phyloP scores from a whole-genome alignment of 768 basidiomycete genomes.

The Rhizopogon vinicolor region DNA sequence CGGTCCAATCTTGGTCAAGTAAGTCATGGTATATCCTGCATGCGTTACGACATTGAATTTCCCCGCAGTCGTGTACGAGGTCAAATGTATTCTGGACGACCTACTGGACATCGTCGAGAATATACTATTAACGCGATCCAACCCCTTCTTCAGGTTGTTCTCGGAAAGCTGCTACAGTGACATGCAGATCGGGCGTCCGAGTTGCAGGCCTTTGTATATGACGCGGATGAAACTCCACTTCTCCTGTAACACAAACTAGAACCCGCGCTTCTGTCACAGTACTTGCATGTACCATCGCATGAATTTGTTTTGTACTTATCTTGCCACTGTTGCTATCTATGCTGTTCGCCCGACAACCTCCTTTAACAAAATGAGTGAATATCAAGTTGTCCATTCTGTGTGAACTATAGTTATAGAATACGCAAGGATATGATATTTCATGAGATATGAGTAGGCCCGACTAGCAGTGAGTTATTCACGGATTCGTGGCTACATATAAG shows the following conservation, averaged over 20 bases:
- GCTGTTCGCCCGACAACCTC: not conserved
- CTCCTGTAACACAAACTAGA: conserved; percentile 22
- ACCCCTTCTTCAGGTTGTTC: conserved; percentile 28
- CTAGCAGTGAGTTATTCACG: not conserved
- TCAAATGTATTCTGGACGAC: conserved; percentile 57
- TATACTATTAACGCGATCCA: conserved; percentile 35
- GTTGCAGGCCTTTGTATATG: conserved; percentile 14
- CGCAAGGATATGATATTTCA: not conserved
- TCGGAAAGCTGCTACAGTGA: conserved; percentile 14
- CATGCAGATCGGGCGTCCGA: conserved; percentile 20
- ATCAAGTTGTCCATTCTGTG: not conserved
- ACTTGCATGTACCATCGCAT: conserved; percentile 1
- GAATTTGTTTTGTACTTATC: conserved; percentile 26
- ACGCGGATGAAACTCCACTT: conserved; percentile 18
- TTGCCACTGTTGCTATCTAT: conserved; percentile 13
- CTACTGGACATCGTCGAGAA: conserved; percentile 46
- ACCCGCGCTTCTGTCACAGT: conserved; percentile 12
- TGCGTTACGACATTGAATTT: not conserved
- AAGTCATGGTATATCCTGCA: conserved; percentile 18
- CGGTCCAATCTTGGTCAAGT: conserved; percentile 52
- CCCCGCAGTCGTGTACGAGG: conserved; percentile 45
- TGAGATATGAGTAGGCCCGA: not conserved
- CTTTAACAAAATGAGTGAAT: not conserved
- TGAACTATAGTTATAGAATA: not conserved
- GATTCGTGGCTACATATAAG: not conserved